Conservation (phyloP, 805 yeast species). For the Torulaspora microellipsoides region DNA sequence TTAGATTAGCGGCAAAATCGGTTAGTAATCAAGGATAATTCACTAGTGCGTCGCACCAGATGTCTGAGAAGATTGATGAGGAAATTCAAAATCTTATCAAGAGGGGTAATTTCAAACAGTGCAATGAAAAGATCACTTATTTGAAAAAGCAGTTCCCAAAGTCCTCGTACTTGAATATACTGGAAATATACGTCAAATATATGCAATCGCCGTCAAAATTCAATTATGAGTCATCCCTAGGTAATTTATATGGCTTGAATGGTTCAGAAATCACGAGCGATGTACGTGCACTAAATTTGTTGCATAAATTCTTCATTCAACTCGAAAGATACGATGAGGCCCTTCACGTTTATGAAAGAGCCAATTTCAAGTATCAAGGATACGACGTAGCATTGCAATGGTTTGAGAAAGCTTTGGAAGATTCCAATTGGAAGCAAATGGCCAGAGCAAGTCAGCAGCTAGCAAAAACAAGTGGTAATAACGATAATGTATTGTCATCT, state of each 20-base stretch:
- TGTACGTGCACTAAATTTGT: slow-evolving; percentile 44
- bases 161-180: slow-evolving; percentile 44
- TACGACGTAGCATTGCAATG: slow-evolving; percentile 47
- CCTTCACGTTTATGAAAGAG: slow-evolving; percentile 49
- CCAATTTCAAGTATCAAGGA: slow-evolving; percentile 53
- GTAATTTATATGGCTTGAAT: slow-evolving; percentile 26
- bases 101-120: slow-evolving; percentile 50
- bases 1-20: too few species aligned
- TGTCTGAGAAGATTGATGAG: slow-evolving; percentile 32
- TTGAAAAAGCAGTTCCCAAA: slow-evolving; percentile 54
- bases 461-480: slow-evolving; percentile 36
- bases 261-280: slow-evolving; percentile 40
- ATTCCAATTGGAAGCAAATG: slow-evolving; percentile 46
- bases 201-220: slow-evolving; percentile 30
- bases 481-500: slow-evolving; percentile 17
- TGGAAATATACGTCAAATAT: slow-evolving; percentile 32
- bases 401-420: slow-evolving; percentile 50
- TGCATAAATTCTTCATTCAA: slow-evolving; percentile 43
- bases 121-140: slow-evolving; percentile 37
- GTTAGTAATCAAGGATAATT: too few species aligned
- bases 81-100: slow-evolving; percentile 44
- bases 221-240: slow-evolving; percentile 30
- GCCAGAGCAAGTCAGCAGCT: slow-evolving; percentile 49
- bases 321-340: slow-evolving; percentile 41
- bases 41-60: slow-evolving; percentile 1